phyloP scores from a whole-genome alignment of 108 stramenopile species.

The Conticribra guillardii region DNA sequence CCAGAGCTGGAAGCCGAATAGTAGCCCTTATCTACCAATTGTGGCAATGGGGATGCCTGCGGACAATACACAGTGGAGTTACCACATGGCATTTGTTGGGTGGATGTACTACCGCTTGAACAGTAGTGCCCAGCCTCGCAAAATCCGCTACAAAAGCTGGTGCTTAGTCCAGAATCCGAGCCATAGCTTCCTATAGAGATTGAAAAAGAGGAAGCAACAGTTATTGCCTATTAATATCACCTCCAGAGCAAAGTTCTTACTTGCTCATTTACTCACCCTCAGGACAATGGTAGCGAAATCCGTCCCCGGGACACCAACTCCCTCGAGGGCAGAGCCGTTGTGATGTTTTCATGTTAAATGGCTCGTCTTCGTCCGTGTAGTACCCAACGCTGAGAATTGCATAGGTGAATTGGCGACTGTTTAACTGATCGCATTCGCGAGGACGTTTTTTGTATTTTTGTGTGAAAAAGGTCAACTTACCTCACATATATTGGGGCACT shows the following conservation, averaged over 20 bases:
- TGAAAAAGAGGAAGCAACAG: too few relatives aligned
- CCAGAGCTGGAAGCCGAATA: slow-evolving; percentile 33
- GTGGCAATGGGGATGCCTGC: slow-evolving; percentile 18
- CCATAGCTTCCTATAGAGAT: slow-evolving; percentile 36
- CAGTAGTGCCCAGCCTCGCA: slow-evolving; percentile 37
- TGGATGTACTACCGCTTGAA: slow-evolving; percentile 23
- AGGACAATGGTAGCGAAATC: slow-evolving; percentile 15
- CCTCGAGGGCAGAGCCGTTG: slow-evolving; percentile 42
- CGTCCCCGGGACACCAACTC: slow-evolving; percentile 34
- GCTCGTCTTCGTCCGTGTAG: slow-evolving; percentile 34
- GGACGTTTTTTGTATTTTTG: too few relatives aligned
- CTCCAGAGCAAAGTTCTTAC: too few relatives aligned
- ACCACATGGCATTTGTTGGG: slow-evolving; percentile 36
- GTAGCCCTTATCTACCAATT: slow-evolving; percentile 24
- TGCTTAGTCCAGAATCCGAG: slow-evolving; percentile 15
- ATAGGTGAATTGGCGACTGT: too few relatives aligned
- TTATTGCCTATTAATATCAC: too few relatives aligned
- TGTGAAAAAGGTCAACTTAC: too few relatives aligned
- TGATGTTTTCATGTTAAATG: slow-evolving; percentile 16
- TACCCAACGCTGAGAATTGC: slow-evolving; percentile 26
- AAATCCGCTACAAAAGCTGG: slow-evolving; percentile 15
- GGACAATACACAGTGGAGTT: slow-evolving; percentile 41
- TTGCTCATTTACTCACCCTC: too few relatives aligned
- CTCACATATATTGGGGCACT: slow-evolving; percentile 27
- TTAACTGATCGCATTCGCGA: too few relatives aligned